Evolutionary conservation across 2,329 filamentous ascomycete species (phyloP).

Genomic region (Biscogniauxia mediterranea): DNA sequence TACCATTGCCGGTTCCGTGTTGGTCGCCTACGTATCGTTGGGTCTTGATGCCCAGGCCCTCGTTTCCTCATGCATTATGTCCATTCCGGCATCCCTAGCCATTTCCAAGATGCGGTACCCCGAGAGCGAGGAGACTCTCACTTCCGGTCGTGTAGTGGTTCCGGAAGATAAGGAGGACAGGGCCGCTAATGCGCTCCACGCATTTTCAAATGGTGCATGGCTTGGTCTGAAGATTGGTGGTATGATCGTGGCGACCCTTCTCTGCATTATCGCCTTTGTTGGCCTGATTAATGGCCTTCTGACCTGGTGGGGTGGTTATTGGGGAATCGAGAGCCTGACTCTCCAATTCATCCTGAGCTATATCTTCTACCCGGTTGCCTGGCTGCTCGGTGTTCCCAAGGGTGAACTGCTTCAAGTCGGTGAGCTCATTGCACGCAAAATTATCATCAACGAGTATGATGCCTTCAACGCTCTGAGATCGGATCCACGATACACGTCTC

Average conservation of each 20-base stretch:
- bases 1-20: slow-evolving; percentile 84
- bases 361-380: slow-evolving; percentile 68
- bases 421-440: slow-evolving; percentile 78
- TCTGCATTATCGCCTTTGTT: slow-evolving; percentile 71
- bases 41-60: slow-evolving; percentile 82
- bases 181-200: slow-evolving; percentile 76
- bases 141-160: slow-evolving; percentile 75
- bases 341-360: slow-evolving; percentile 70
- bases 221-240: slow-evolving; percentile 72
- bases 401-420: slow-evolving; percentile 69
- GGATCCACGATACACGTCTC: slow-evolving; percentile 49
- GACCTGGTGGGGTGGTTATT: slow-evolving; percentile 71
- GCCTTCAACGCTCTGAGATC: slow-evolving; percentile 62
- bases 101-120: slow-evolving; percentile 88
- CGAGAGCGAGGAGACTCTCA: slow-evolving; percentile 82
- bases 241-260: slow-evolving; percentile 69
- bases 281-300: slow-evolving; percentile 66
- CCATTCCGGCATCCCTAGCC: slow-evolving; percentile 85
- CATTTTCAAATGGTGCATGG: slow-evolving; percentile 73
- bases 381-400: slow-evolving; percentile 67
- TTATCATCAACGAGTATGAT: slow-evolving; percentile 83
- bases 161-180: slow-evolving; percentile 75
- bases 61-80: slow-evolving; percentile 93
- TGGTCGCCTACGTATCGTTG: slow-evolving; percentile 82
- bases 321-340: slow-evolving; percentile 66